Conservation (phyloP, 305 asterid genomes). For the Fraxinus paxiana region DNA sequence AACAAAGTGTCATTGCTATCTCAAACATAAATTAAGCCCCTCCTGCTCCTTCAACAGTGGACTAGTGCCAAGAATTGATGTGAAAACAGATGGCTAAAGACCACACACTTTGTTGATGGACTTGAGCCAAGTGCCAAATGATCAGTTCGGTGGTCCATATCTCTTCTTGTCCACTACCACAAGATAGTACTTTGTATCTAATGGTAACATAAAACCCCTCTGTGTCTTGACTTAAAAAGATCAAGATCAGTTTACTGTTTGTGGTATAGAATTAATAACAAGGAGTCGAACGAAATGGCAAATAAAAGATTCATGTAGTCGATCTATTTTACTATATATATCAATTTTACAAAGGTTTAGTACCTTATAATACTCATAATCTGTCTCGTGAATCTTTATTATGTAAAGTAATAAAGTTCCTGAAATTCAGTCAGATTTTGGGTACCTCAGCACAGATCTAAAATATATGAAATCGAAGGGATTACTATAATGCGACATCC, state of each 20-base stretch:
- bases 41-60: not conserved
- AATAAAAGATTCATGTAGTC: not conserved
- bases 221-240: not conserved
- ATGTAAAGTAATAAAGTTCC: constrained; percentile 5
- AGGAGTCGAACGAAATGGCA: not conserved
- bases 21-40: not conserved
- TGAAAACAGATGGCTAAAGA: constrained; percentile 19
- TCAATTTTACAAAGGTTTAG: not conserved
- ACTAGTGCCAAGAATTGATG: constrained; percentile 27
- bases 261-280: not conserved
- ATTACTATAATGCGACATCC: constrained; percentile 28
- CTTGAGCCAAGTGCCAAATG: constrained; percentile 28
- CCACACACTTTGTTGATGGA: constrained; percentile 15
- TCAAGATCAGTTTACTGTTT: not conserved
- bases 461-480: constrained; percentile 17
- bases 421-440: constrained; percentile 26
- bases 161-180: constrained; percentile 2
- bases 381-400: not conserved
- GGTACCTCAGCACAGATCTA: constrained; percentile 7
- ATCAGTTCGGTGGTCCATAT: constrained; percentile 30
- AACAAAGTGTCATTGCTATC: not conserved
- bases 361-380: not conserved
- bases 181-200: not conserved
- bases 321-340: not conserved
- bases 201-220: not conserved